phyloP scores from a whole-genome alignment of 2,329 filamentous ascomycete species.

The Diaporthe australafricana region DNA sequence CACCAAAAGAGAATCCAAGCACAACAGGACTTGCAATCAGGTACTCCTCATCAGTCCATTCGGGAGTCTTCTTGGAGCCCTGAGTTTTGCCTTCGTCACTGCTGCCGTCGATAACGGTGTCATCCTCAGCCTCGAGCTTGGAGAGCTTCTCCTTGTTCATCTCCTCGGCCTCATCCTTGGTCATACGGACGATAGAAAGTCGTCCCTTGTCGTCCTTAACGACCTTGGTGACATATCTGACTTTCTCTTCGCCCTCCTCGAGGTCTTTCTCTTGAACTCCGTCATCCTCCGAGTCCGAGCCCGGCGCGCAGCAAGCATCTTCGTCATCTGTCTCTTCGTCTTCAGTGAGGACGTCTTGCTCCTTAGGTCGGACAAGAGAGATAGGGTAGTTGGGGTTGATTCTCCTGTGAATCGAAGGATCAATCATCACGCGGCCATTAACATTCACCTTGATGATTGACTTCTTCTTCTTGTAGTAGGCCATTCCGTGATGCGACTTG shows the following conservation, averaged over 20 bases:
- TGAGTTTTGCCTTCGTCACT: conserved; percentile 43
- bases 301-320: conserved; percentile 49
- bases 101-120: conserved; percentile 37
- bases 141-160: conserved; percentile 66
- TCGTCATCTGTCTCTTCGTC: conserved; percentile 59
- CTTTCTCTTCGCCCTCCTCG: conserved; percentile 51
- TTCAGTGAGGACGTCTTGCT: conserved; percentile 70
- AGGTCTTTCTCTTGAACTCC: conserved; percentile 54
- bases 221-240: conserved; percentile 63
- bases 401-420: conserved; percentile 82
- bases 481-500: conserved; percentile 84
- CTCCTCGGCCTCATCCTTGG: conserved; percentile 50
- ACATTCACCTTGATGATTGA: conserved; percentile 80
- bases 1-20: conserved; percentile 86
- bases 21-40: conserved; percentile 87
- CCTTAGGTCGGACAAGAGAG: conserved; percentile 78
- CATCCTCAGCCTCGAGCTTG: conserved; percentile 53
- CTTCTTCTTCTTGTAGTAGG: conserved; percentile 85
- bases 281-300: conserved; percentile 52
- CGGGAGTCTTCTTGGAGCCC: conserved; percentile 52
- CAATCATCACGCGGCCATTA: conserved; percentile 89
- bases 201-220: conserved; percentile 58
- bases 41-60: conserved; percentile 85
- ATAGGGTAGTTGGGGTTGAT: conserved; percentile 89
- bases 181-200: conserved; percentile 47